Evolutionary conservation across 73 alveolate genomes (phyloP), one percentile per base, ranked within the genome.

Genomic region (Uronychia setigera): DNA sequence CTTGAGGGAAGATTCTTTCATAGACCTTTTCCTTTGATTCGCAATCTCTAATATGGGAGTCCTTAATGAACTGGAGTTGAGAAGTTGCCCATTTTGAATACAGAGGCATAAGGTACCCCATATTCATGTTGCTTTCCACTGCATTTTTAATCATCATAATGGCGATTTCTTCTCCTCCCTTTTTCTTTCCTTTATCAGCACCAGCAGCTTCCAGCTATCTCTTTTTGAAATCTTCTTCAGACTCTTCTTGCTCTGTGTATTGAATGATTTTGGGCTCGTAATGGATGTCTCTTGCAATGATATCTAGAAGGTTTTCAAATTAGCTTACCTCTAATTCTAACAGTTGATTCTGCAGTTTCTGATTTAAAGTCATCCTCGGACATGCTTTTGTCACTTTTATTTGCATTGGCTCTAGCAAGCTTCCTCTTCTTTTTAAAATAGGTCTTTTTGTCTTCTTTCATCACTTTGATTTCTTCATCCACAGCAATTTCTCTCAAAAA

Each of bases 71-170:
- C 81, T 98, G 96, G 58, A 96, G 93, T 87, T 96, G 94, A 27
- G 99, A 95, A 0, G 99, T 97, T 26, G 96, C 86, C 99, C 99
- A 98, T 82, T 98, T 93, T 26, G 98, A 90, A 87, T 95, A 94
- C 1, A 94, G 78, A 0, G 99, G 98, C 94, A 93, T 84, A 27
- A 91, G 34, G 83, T 88, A 91, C n/a, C 94, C 91, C 91, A 95
- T 87, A 84, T 92, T 95, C 85, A 96, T 59, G 74, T 92, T 92
- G 78, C 89, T 92, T 80, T 93, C 93, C 26, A 84, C 89, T 0
- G 88, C 93, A 76, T 89, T 93, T 46, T 92, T 83, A 27, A 91
- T 88, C 67, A 32, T 80, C 59, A 77, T 86, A 1, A 88, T 79
- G 79, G 35, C 74, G 87, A 35, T 19, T 19, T 46, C 83, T 83